phyloP scores from a whole-genome alignment of 768 basidiomycete species.

The Termitomyces heimii region DNA sequence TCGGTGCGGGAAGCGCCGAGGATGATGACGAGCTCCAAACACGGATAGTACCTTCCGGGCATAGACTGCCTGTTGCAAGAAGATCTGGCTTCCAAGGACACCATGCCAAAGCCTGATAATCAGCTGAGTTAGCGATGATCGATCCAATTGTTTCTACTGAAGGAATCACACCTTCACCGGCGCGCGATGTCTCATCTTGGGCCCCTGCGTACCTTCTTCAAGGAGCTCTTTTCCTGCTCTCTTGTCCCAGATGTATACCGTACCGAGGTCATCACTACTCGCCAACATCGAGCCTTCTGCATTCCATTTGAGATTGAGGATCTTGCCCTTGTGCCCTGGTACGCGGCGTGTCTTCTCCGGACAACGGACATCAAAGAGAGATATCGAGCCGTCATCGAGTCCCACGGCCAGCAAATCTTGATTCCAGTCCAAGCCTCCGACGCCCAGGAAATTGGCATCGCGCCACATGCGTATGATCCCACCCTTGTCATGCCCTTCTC shows the following conservation, averaged over 20 bases:
- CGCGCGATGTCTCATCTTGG: slow-evolving; percentile 64
- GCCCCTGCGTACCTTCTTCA: slow-evolving; percentile 42
- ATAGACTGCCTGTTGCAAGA: slow-evolving; percentile 73
- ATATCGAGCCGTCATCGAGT: slow-evolving; percentile 55
- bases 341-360: slow-evolving; percentile 19
- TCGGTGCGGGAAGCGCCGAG: slow-evolving; percentile 23
- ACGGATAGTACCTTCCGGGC: slow-evolving; percentile 66
- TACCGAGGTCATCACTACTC: slow-evolving; percentile 81
- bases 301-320: slow-evolving; percentile 76
- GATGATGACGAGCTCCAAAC: slow-evolving; percentile 55
- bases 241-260: slow-evolving; percentile 82
- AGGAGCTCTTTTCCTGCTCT: slow-evolving; percentile 27
- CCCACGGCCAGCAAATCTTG: slow-evolving; percentile 60
- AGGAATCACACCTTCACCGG: slow-evolving; percentile 42
- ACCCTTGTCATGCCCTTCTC: slow-evolving; percentile 21
- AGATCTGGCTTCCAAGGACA: slow-evolving; percentile 78
- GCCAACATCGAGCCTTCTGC: slow-evolving; percentile 71
- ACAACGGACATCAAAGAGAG: slow-evolving; percentile 58
- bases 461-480: slow-evolving; percentile 33
- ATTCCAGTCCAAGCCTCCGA: slow-evolving; percentile 47
- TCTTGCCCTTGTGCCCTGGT: slow-evolving; percentile 61
- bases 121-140: neutral
- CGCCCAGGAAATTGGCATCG: slow-evolving; percentile 23
- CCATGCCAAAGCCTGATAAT: slow-evolving; percentile 70
- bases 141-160: neutral